phyloP scores from a whole-genome alignment of 1,139 yeast species.

The Entelexis sorbosivorans region DNA sequence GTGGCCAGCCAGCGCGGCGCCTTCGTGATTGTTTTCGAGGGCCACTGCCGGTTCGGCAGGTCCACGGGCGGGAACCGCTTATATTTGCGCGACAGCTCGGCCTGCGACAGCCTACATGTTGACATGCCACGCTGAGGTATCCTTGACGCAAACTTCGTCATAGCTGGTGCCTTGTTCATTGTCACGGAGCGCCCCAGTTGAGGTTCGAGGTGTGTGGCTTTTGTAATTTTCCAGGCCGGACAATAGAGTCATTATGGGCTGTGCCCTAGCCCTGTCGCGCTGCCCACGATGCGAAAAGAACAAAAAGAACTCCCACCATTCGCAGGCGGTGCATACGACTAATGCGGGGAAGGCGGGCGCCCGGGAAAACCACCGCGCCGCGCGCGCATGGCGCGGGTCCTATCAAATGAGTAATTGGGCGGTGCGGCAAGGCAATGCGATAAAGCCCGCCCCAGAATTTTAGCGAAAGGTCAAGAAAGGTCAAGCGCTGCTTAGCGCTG shows the following conservation, averaged over 20 bases:
- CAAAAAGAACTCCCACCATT: not conserved
- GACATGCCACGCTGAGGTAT: conserved; percentile 3
- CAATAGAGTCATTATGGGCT: not conserved
- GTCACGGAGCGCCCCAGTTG: not conserved
- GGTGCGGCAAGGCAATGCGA: no score
- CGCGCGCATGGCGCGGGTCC: not conserved
- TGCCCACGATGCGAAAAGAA: not conserved
- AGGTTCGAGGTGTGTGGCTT: not conserved
- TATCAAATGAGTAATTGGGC: no score
- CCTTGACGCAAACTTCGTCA: not conserved
- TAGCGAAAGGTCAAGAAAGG: no score
- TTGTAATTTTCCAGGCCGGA: conserved; percentile 1
- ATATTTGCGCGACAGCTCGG: conserved; percentile 41
- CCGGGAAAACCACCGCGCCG: not conserved
- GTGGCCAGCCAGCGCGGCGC: conserved; percentile 97
- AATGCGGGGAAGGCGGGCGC: conserved; percentile 2
- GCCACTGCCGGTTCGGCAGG: conserved; percentile 81
- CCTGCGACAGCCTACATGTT: conserved; percentile 15
- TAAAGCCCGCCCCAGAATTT: no score
- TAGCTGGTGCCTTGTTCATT: not conserved
- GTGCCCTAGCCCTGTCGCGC: conserved; percentile 1
- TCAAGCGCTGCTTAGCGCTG: no score
- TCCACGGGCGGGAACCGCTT: conserved; percentile 54
- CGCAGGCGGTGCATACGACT: not conserved
- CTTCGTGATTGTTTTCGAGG: conserved; percentile 55